Conservation (phyloP, 495 filamentous ascomycete species). For the Rhizodiscina lignyota region DNA sequence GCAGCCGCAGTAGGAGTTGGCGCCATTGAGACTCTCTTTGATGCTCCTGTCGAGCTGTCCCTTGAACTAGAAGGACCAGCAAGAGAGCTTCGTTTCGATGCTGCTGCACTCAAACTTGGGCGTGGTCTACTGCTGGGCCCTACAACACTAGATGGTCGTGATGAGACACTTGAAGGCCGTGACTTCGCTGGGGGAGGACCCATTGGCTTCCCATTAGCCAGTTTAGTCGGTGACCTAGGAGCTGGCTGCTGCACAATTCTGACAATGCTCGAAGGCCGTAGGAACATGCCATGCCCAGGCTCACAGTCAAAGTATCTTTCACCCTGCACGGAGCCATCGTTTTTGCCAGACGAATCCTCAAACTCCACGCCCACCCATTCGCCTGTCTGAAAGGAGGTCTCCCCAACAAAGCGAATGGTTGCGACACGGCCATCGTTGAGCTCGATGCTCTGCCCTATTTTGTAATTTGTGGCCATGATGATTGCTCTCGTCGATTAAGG, state of each 20-base stretch:
- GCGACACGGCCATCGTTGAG: constrained; percentile 61
- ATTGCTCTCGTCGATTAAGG: too few species aligned
- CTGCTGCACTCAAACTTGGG: constrained; percentile 8
- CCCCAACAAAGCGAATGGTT: constrained; percentile 65
- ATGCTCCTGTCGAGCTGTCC: too few species aligned
- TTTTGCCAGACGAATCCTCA: constrained; percentile 71
- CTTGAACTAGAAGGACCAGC: too few species aligned
- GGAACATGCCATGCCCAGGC: constrained; percentile 74
- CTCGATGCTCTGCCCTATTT: constrained; percentile 43
- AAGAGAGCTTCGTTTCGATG: too few species aligned
- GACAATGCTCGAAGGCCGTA: constrained; percentile 43
- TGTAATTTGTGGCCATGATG: constrained; percentile 17
- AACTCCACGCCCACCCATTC: constrained; percentile 89
- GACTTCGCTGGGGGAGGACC: too few species aligned
- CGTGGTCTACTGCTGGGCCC: not conserved
- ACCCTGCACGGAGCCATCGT: constrained; percentile 82
- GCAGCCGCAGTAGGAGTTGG: constrained; percentile 14
- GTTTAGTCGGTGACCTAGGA: constrained; percentile 1
- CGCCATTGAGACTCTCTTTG: constrained; percentile 15
- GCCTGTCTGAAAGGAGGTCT: constrained; percentile 59
- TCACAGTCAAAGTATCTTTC: constrained; percentile 81
- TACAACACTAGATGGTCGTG: not conserved
- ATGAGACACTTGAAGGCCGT: not conserved
- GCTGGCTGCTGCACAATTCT: constrained; percentile 36
- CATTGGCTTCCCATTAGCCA: not conserved